These are phyloP conservation scores for Papiliotrema laurentii DNA, from an alignment of 1,284 basidiomycete genomes.

Conservation along the genomic window DNA sequence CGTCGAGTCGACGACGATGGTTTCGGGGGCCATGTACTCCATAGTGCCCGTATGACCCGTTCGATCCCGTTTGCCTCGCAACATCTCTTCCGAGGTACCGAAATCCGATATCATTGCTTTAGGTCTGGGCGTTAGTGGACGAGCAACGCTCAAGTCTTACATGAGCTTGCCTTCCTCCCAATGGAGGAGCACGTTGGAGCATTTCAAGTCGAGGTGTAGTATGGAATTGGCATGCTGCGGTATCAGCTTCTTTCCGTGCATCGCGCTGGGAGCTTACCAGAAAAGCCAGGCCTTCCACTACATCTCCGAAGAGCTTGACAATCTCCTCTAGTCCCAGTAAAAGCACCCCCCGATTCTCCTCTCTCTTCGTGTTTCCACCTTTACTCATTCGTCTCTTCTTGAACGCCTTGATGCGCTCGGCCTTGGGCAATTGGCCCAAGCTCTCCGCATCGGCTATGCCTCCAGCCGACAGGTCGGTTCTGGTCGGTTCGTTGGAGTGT, in stretches of 20 bases:
- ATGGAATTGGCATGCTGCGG: conserved; percentile 75
- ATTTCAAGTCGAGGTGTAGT: conserved; percentile 86
- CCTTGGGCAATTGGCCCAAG: conserved; percentile 55
- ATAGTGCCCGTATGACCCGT: conserved; percentile 91
- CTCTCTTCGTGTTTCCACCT: conserved; percentile 9
- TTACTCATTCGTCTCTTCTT: conserved; percentile 30
- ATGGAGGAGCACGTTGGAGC: conserved; percentile 85
- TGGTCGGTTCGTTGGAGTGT: conserved; percentile 51
- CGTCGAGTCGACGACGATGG: conserved; percentile 53
- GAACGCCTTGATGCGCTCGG: conserved; percentile 59
- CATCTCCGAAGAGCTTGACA: conserved; percentile 67
- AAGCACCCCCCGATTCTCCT: conserved; percentile 60
- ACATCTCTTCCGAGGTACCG: conserved; percentile 85
- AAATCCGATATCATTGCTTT: conserved; percentile 87
- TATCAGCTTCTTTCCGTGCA: background rate
- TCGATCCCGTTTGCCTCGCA: conserved; percentile 61
- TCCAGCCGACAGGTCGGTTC: conserved; percentile 18
- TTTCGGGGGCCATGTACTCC: conserved; percentile 72
- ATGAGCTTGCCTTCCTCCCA: conserved; percentile 85
- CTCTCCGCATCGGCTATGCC: conserved; percentile 34
- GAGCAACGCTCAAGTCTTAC: conserved; percentile 16
- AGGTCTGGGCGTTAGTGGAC: conserved; percentile 37
- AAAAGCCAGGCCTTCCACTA: conserved; percentile 72
- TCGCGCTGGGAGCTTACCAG: conserved; percentile 55
- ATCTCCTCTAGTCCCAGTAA: conserved; percentile 76